A percentile compares a stretch with the other conserved stretches of the same genome.
Conservation (phyloP, 108 stramenopile genomes). For the Cyclotella atomus region DNA sequence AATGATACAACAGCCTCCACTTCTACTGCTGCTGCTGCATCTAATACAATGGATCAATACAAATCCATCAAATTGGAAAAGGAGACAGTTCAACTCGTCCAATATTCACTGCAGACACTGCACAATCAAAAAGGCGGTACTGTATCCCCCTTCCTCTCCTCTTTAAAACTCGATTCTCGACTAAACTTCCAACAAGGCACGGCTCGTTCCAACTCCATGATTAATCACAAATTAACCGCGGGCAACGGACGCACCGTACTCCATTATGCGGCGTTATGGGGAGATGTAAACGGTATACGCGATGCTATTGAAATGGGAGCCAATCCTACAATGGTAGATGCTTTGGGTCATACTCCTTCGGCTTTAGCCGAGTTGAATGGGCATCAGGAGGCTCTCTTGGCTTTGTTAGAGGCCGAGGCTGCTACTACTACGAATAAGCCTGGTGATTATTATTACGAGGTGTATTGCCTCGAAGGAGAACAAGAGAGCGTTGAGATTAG, state of each 20-base stretch:
- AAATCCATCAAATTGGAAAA: background rate
- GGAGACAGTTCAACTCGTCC: slow-evolving; percentile 28
- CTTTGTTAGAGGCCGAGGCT: slow-evolving; percentile 3
- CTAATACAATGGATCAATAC: background rate
- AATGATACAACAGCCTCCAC: background rate
- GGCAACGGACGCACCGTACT: slow-evolving; percentile 37
- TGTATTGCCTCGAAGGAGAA: slow-evolving; percentile 44
- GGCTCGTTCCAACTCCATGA: slow-evolving; percentile 15
- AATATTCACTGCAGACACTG: slow-evolving; percentile 28
- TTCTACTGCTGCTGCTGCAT: background rate
- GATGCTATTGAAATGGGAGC: slow-evolving; percentile 42
- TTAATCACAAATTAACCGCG: slow-evolving; percentile 21
- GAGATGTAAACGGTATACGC: slow-evolving; percentile 31
- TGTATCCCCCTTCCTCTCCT: slow-evolving; percentile 38
- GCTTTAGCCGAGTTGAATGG: slow-evolving; percentile 30
- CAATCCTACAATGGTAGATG: slow-evolving; percentile 32
- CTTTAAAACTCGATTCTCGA: slow-evolving; percentile 30
- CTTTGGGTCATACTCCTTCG: slow-evolving; percentile 18
- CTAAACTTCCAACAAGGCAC: slow-evolving; percentile 16
- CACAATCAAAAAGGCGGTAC: slow-evolving; percentile 40
- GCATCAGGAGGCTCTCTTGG: slow-evolving; percentile 9
- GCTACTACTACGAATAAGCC: slow-evolving; percentile 12
- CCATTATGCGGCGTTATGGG: slow-evolving; percentile 45
- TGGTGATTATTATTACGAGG: slow-evolving; percentile 47
- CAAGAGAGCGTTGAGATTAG: slow-evolving; percentile 2